A percentile compares a stretch with the other conserved stretches of the same genome.
These are phyloP conservation scores for Populus nigra DNA, from an alignment of 345 rosid genomes.

Conservation along the genomic window DNA sequence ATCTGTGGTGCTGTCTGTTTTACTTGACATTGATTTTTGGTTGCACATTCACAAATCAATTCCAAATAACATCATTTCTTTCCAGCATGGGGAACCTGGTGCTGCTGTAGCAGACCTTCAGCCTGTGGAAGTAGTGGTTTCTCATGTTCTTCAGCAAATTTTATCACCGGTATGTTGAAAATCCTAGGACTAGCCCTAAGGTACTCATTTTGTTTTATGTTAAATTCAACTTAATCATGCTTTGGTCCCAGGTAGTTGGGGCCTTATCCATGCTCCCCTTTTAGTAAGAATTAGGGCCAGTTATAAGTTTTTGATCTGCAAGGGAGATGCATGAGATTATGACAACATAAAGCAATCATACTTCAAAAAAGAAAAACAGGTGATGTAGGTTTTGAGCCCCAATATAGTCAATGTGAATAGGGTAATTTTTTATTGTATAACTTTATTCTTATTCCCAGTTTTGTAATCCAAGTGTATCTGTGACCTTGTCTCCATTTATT, in stretches of 20 bases:
- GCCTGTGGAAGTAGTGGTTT: constrained; percentile 81
- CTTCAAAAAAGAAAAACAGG: neutral
- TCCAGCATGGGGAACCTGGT: constrained; percentile 93
- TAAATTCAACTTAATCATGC: neutral
- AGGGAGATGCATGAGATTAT: neutral
- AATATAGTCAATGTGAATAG: neutral
- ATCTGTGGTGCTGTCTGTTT: neutral
- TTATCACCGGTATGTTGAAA: constrained; percentile 61
- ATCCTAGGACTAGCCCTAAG: neutral
- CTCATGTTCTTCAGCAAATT: constrained; percentile 81
- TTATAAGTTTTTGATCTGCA: neutral
- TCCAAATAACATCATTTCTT: constrained; percentile 13
- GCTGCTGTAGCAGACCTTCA: constrained; percentile 87
- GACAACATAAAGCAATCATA: neutral
- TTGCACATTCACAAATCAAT: constrained; percentile 1
- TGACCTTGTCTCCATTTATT: neutral
- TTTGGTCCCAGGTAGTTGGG: neutral
- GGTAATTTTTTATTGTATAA: neutral
- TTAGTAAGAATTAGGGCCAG: neutral
- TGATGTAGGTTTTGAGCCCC: neutral
- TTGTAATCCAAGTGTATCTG: neutral
- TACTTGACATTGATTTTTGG: neutral
- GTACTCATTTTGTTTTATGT: neutral
- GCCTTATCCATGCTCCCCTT: neutral
- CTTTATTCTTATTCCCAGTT: neutral